Base-by-base conservation (phyloP, 371 early-diverging fungal species). In the Zopfochytrium polystomum region DNA sequence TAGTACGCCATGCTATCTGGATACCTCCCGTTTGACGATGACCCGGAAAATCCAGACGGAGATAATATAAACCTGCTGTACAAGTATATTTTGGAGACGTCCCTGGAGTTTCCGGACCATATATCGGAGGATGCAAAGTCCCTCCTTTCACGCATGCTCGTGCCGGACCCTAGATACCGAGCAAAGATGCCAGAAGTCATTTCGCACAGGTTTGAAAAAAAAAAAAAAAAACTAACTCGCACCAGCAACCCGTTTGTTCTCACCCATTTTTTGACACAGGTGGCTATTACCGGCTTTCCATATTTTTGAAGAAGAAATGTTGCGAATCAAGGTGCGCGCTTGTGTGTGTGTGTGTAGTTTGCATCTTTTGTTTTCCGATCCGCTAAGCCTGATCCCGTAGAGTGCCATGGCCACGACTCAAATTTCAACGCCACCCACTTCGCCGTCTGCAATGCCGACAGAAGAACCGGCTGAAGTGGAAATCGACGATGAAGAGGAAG, bases 11-110 rank as follows among this genome's bases (percentile, higher is more conserved):
- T 96, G 97, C 78, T 95, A 6, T 92, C 91, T 45, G 99, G 99
- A 3, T 94, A 93, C 66, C 83, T 99, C 35, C 99, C 99, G 9
- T 99, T 92, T 72, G 99, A 99, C 64, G 99, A 99, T 73, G 98
- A 98, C 74, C 95, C 96, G 5, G 86, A 82, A 9, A 96, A 97
- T 71, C 96, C 96, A 22, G 95, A 95, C 50, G 91, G 94, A 31
- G 93, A 95, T 73, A 94, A 95, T 72, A 92, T 96, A 80, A 93
- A 94, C 69, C 80, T 91, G 67, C 83, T 96, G 22, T 96, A 96
- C 84, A 90, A 91, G 71, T 95, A 96, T 66, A 96, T 96, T 59
- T 71, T 95, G 59, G 89, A 89, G 49, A 93, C 96, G 18, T 83
- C 89, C 23, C 76, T 94, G 3, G 88, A 88, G 3, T 94, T 92